Percentiles rank a stretch among this genome's conserved stretches.
These are phyloP conservation scores for Leishmania lainsoni DNA, from an alignment of 208 protist species.

Conservation along the genomic window DNA sequence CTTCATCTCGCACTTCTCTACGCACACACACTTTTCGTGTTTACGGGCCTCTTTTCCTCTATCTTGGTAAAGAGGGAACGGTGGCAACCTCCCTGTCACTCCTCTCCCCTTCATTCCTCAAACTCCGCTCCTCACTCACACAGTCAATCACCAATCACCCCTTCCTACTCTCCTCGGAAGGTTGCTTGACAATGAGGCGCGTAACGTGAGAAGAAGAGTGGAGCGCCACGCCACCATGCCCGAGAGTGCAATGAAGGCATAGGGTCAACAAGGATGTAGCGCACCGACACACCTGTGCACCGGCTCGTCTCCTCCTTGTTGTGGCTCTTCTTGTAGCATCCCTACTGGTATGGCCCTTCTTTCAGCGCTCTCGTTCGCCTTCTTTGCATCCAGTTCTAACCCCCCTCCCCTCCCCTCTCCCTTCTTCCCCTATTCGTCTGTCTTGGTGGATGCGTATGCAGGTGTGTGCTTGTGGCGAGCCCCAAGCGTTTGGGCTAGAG, in stretches of 20 bases:
- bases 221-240: neutral
- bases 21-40: neutral
- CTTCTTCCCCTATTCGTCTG: neutral
- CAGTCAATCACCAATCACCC: neutral
- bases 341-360: neutral
- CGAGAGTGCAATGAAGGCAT: neutral
- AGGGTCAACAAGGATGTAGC: neutral
- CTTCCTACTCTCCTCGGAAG: neutral
- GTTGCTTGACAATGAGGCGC: neutral
- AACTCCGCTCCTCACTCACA: neutral
- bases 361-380: neutral
- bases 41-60: neutral
- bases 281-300: neutral
- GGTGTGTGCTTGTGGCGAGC: neutral
- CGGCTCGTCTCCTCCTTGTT: slow-evolving; percentile 7
- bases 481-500: no score
- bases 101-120: neutral
- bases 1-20: neutral
- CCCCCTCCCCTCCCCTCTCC: no score
- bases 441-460: neutral
- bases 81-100: neutral
- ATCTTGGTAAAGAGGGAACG: neutral
- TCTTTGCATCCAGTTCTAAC: no score
- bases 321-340: slow-evolving; percentile 1
- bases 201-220: neutral